phyloP scores from a whole-genome alignment of 139 green algal species.

The Tetradesmus lagerheimii region DNA sequence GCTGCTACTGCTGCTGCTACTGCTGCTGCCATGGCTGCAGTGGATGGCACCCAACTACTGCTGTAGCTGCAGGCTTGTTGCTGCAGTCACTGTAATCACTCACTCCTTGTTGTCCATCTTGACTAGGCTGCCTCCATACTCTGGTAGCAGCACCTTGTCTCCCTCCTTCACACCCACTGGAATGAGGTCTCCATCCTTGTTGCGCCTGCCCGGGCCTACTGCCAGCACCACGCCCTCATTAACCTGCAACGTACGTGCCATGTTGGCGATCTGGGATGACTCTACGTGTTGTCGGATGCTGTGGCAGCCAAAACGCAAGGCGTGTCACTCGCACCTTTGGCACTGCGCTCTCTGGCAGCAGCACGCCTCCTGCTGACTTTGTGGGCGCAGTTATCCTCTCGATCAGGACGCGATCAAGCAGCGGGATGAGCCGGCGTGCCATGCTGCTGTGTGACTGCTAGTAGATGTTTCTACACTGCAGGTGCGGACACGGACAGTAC shows the following conservation, averaged over 20 bases:
- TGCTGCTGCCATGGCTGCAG: background rate
- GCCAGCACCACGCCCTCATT: constrained; percentile 94
- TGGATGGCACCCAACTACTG: background rate
- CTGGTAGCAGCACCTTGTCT: constrained; percentile 97
- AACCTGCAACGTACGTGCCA: constrained; percentile 67
- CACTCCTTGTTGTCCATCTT: constrained; percentile 97
- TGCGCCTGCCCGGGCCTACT: constrained; percentile 88
- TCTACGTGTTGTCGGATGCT: background rate
- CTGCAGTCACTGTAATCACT: constrained; percentile 48
- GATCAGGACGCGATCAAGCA: constrained; percentile 90
- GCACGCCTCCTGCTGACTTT: constrained; percentile 90
- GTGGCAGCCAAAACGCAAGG: background rate
- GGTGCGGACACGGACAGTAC: background rate
- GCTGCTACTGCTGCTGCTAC: background rate
- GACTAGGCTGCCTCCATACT: constrained; percentile 93
- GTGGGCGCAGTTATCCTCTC: constrained; percentile 84
- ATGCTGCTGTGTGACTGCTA: constrained; percentile 27
- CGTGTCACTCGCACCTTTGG: constrained; percentile 69
- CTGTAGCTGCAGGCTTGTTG: too few species aligned
- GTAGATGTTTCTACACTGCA: background rate
- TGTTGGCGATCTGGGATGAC: background rate
- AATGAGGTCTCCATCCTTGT: constrained; percentile 80
- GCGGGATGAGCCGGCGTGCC: constrained; percentile 64
- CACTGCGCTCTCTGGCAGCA: constrained; percentile 91
- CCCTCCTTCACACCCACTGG: constrained; percentile 91